phyloP scores from a whole-genome alignment of 2,329 filamentous ascomycete genomes.

The Diaporthe batatas region DNA sequence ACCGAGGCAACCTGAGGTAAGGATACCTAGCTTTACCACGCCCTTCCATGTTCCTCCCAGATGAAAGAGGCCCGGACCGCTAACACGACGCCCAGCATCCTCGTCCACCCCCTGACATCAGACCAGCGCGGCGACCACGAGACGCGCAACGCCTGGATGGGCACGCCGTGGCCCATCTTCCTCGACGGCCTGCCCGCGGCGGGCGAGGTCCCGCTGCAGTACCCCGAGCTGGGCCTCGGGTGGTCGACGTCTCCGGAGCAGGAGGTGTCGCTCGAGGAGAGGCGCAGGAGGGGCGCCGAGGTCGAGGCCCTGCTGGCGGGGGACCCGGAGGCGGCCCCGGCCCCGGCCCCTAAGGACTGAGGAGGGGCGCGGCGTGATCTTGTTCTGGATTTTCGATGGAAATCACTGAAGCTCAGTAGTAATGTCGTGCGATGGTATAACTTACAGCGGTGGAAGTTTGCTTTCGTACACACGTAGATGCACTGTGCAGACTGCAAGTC shows the following conservation, averaged over 20 bases:
- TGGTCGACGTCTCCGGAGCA: slow-evolving; percentile 48
- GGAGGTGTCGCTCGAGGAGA: slow-evolving; percentile 51
- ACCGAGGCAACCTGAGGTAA: slow-evolving; percentile 50
- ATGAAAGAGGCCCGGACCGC: too few relatives aligned
- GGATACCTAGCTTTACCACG: background rate
- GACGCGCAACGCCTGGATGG: slow-evolving; percentile 51
- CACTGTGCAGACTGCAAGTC: too few relatives aligned
- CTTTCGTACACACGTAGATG: too few relatives aligned
- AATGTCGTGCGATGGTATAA: too few relatives aligned
- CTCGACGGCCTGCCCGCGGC: slow-evolving; percentile 48
- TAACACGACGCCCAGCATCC: slow-evolving; percentile 44
- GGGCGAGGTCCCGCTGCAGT: slow-evolving; percentile 50
- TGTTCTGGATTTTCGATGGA: too few relatives aligned
- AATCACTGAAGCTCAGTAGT: too few relatives aligned
- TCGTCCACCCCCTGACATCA: slow-evolving; percentile 51
- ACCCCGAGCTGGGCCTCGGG: slow-evolving; percentile 50
- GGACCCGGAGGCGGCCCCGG: slow-evolving; percentile 50
- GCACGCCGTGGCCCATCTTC: slow-evolving; percentile 52
- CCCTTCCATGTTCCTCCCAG: background rate
- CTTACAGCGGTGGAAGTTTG: too few relatives aligned
- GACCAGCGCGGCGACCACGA: slow-evolving; percentile 51
- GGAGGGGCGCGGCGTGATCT: too few relatives aligned
- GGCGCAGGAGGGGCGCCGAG: slow-evolving; percentile 48
- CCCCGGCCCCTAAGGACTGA: slow-evolving; percentile 48
- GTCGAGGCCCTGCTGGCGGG: slow-evolving; percentile 49